These are phyloP conservation scores for Termitomyces sp. DNA, from an alignment of 768 basidiomycete species.

Conservation along the genomic window DNA sequence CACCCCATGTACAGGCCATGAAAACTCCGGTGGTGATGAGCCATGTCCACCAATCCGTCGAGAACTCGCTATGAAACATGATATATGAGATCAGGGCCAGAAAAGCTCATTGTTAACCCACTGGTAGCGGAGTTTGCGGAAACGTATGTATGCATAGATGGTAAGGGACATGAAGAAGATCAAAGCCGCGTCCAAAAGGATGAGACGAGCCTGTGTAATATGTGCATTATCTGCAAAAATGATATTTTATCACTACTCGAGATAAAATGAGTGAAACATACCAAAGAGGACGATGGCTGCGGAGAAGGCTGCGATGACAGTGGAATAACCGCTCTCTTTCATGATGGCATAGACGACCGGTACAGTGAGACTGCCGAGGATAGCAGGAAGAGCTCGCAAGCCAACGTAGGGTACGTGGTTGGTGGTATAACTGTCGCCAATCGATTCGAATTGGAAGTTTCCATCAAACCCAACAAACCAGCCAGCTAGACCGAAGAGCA, in stretches of 20 bases:
- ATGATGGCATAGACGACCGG: slow-evolving; percentile 94
- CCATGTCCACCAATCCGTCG: slow-evolving; percentile 94
- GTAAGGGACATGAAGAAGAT: slow-evolving; percentile 97
- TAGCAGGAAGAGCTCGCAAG: slow-evolving; percentile 88
- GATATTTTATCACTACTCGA: background rate
- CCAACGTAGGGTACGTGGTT: slow-evolving; percentile 92
- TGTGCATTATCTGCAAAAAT: slow-evolving; percentile 83
- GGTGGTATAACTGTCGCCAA: slow-evolving; percentile 88
- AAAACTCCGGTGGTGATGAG: slow-evolving; percentile 84
- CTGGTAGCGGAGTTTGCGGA: slow-evolving; percentile 92
- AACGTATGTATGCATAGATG: slow-evolving; percentile 89
- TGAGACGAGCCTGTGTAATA: slow-evolving; percentile 92
- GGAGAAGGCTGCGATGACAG: slow-evolving; percentile 87
- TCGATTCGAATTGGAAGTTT: slow-evolving; percentile 89
- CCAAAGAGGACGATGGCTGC: slow-evolving; percentile 86
- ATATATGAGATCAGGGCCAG: slow-evolving; percentile 3
- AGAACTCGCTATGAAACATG: slow-evolving; percentile 65
- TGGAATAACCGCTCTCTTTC: slow-evolving; percentile 97
- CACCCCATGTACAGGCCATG: slow-evolving; percentile 95
- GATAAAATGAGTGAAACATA: slow-evolving; percentile 36
- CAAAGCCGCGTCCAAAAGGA: slow-evolving; percentile 90
- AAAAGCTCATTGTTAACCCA: slow-evolving; percentile 31
- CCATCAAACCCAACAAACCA: slow-evolving; percentile 98
- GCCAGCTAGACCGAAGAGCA: slow-evolving; percentile 90
- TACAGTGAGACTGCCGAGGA: slow-evolving; percentile 87